phyloP scores from a whole-genome alignment of 1,139 yeast species.

The Saccharomycopsis hybrid region DNA sequence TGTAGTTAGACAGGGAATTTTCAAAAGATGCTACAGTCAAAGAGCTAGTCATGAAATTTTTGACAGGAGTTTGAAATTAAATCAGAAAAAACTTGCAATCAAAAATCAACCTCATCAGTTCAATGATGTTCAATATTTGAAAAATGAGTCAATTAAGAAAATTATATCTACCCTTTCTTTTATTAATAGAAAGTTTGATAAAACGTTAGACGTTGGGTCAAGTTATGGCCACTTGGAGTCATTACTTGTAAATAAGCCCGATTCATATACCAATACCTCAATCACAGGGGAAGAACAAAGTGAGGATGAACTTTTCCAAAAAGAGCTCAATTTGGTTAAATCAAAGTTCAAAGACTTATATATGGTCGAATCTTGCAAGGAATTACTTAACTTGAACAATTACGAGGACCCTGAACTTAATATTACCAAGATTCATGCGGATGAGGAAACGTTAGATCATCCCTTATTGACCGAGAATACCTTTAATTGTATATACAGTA shows the following conservation, averaged over 20 bases:
- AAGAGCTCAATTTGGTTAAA: constrained; percentile 47
- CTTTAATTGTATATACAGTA: constrained; percentile 70
- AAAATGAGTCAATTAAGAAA: constrained; percentile 68
- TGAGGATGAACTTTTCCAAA: constrained; percentile 33
- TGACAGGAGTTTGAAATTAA: constrained; percentile 52
- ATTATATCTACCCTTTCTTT: constrained; percentile 73
- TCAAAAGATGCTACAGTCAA: constrained; percentile 18
- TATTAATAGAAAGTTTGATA: constrained; percentile 56
- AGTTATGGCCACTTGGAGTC: constrained; percentile 55
- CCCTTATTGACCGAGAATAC: constrained; percentile 35
- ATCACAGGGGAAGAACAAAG: constrained; percentile 23
- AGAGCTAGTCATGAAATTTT: constrained; percentile 44
- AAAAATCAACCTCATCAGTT: constrained; percentile 44
- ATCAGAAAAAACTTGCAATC: constrained; percentile 49
- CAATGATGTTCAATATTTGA: constrained; percentile 62
- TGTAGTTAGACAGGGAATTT: too few species aligned
- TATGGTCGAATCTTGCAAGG: constrained; percentile 62
- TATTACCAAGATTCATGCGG: constrained; percentile 47
- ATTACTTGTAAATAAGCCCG: constrained; percentile 25
- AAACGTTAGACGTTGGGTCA: constrained; percentile 65
- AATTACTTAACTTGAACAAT: constrained; percentile 41
- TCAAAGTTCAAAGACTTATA: constrained; percentile 49
- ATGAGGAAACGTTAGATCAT: constrained; percentile 57
- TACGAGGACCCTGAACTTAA: constrained; percentile 33
- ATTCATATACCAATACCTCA: constrained; percentile 2